Conservation (phyloP, 805 yeast genomes). For the Myxozyma sirexii region DNA sequence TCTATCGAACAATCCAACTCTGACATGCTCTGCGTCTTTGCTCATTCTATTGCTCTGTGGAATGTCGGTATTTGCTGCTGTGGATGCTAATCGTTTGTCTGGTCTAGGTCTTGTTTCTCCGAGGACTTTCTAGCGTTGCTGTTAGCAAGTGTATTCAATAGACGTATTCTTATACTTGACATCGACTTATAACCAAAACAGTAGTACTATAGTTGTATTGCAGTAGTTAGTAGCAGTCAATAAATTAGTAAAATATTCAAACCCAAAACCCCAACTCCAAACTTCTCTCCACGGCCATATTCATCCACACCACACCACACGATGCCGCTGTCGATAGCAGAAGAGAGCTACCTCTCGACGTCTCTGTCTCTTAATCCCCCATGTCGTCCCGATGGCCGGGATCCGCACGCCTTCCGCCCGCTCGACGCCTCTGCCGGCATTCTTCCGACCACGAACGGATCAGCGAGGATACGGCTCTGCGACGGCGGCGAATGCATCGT, state of each 20-base stretch:
- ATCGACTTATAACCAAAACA: too few relatives aligned
- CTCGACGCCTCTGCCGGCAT: slow-evolving; percentile 79
- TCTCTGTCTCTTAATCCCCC: slow-evolving; percentile 64
- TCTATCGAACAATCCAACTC: slow-evolving; percentile 23
- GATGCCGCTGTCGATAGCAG: slow-evolving; percentile 46
- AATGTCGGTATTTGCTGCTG: too few relatives aligned
- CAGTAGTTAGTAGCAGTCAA: too few relatives aligned
- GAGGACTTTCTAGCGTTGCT: too few relatives aligned
- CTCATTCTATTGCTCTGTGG: background rate
- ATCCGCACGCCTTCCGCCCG: slow-evolving; percentile 75
- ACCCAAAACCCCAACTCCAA: background rate
- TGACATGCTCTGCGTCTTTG: background rate
- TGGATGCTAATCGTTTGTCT: too few relatives aligned
- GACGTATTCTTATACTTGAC: too few relatives aligned
- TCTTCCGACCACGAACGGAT: slow-evolving; percentile 87
- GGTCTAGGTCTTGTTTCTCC: too few relatives aligned
- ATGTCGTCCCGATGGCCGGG: slow-evolving; percentile 84
- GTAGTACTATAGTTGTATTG: too few relatives aligned
- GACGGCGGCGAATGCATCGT: slow-evolving; percentile 95
- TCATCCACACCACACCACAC: too few relatives aligned
- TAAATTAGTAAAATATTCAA: background rate
- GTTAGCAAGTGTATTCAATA: background rate
- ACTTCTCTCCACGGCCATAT: background rate
- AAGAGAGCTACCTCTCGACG: slow-evolving; percentile 64
- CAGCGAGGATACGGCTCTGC: slow-evolving; percentile 78